Evolutionary conservation across 306 rosid species (phyloP), one percentile per base, ranked within the genome.

Genomic region (Calophaca sinica): DNA sequence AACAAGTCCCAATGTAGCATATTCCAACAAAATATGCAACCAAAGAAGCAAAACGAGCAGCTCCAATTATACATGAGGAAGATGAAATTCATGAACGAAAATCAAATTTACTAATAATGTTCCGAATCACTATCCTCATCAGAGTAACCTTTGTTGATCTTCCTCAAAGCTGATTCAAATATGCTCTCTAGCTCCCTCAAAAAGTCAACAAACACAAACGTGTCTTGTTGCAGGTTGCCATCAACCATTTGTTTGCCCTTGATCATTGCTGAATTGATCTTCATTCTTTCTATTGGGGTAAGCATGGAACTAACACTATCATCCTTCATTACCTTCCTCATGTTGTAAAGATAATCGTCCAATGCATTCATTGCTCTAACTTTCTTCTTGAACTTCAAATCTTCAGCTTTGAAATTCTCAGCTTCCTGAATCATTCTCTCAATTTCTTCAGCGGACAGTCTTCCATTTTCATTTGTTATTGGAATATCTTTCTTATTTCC

Each of bases 391-490:
- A 39, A 82, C 61, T 70, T 84, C 4, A 70, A 81, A 0, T 88
- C 88, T 9, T 86, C 85, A 0, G 63, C 69, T 70, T 74, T 70
- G 81, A 76, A 79, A 32, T 70, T 61, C 82, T 86, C 81, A 0
- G 87, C 89, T 50, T 84, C 89, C 8, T 70, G 46, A 2, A 81
- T 77, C 87, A 79, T 65, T 74, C 72, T 81, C 53, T 62, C 63
- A 5, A 88, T 77, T 59, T 84, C 83, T 5, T 74, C 78, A 35
- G 48, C 14, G 1, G 90, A 80, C 13, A 84, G 20, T 4, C 84
- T 76, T 3, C 76, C 79, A 55, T 76, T 68, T 3, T 79, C 85
- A 7, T 73, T 89, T 3, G 76, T 73, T 38, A 89, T 81, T 5
- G 85, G 75, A 39, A 82, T 82, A 44, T 76, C 62, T 29, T 70